Evolutionary conservation across 106 monocot species (phyloP).

Genomic region (Dioscorea alata): DNA sequence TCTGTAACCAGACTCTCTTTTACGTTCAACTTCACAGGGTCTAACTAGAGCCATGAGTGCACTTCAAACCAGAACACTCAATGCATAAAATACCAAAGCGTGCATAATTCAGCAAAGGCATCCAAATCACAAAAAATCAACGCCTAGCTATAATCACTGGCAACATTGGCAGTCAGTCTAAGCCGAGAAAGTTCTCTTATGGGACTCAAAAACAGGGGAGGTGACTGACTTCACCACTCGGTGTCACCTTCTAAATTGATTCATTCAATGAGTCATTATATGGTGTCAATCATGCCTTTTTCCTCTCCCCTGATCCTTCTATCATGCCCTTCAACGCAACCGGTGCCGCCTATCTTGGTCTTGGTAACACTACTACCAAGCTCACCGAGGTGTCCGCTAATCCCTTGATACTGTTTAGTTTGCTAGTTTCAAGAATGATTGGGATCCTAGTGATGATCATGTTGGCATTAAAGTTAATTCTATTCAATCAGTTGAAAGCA

Average conservation of each 20-base stretch:
- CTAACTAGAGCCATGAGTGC: too few species aligned
- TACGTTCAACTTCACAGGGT: too few species aligned
- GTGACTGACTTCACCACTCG: conserved; percentile 1
- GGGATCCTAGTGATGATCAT: background rate
- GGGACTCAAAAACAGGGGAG: conserved; percentile 18
- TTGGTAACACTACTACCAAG: background rate
- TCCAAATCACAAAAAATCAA: conserved; percentile 36
- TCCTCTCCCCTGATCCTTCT: background rate
- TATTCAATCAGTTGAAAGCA: background rate
- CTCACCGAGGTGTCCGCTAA: background rate
- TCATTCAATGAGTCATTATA: background rate
- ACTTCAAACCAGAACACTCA: too few species aligned
- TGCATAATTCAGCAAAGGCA: conserved; percentile 29
- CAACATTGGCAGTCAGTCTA: conserved; percentile 42
- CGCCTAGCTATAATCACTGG: conserved; percentile 9
- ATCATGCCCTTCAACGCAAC: background rate
- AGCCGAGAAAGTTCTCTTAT: conserved; percentile 21
- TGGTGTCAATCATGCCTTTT: background rate
- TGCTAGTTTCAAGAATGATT: background rate
- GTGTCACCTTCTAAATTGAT: background rate
- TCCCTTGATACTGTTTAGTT: background rate
- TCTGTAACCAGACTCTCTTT: too few species aligned
- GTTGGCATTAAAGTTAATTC: background rate
- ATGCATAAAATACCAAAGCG: too few species aligned
- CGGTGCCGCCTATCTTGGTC: background rate